Conservation (phyloP, 371 early-diverging fungal genomes). For the Actinomortierella ambigua region DNA sequence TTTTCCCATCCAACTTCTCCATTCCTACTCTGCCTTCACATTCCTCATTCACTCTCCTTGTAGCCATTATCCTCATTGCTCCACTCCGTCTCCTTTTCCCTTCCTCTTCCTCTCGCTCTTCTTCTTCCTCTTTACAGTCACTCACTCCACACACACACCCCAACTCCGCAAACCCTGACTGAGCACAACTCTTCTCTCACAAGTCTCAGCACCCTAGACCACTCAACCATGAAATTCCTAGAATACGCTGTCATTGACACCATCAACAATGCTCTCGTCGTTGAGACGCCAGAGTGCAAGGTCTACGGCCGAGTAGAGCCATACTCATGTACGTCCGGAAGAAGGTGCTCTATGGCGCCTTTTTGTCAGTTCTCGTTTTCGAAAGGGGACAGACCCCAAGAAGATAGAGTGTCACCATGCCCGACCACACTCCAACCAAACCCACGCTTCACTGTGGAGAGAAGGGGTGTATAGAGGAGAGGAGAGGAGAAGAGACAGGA, state of each 20-base stretch:
- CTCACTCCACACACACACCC: neutral
- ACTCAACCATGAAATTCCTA: constrained; percentile 46
- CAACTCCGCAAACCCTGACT: neutral
- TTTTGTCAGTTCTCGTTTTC: neutral
- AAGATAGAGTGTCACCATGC: constrained; percentile 1
- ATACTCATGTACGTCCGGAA: constrained; percentile 78
- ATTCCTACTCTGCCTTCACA: too few species aligned
- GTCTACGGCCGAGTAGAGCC: constrained; percentile 84
- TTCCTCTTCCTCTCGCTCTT: neutral
- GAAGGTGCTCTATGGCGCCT: neutral
- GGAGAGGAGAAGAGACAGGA: neutral
- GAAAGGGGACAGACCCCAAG: constrained; percentile 1
- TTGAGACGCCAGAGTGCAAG: constrained; percentile 67
- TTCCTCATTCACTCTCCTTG: too few species aligned
- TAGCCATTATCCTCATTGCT: neutral
- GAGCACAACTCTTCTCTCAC: too few species aligned
- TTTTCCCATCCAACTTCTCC: too few species aligned
- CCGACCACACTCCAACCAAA: neutral
- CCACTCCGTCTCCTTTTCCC: neutral
- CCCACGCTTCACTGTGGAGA: neutral
- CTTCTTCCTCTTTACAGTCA: neutral
- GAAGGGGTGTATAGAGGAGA: neutral
- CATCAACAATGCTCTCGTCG: constrained; percentile 60
- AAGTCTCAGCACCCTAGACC: too few species aligned
- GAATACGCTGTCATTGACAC: constrained; percentile 53